A percentile compares a stretch with the other conserved stretches of the same genome.
These are phyloP conservation scores for Nannochloris sp. DNA, from an alignment of 139 green algal genomes.

Conservation along the genomic window DNA sequence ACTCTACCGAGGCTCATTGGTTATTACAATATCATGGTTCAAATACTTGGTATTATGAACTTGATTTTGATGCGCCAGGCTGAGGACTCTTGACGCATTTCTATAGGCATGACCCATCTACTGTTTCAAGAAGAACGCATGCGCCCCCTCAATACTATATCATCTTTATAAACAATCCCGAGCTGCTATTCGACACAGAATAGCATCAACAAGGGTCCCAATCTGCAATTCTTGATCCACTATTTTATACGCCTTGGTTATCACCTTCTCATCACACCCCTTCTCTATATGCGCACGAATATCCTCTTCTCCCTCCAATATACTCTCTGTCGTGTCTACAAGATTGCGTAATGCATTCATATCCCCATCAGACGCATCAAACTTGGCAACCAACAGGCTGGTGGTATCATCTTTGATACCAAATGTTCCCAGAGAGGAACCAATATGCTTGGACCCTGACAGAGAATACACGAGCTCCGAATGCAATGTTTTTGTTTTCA, in stretches of 20 bases:
- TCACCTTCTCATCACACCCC: constrained; percentile 4
- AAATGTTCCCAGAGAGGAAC: constrained; percentile 40
- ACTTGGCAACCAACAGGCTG: constrained; percentile 39
- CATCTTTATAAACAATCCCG: constrained; percentile 16
- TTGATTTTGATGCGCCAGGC: too few relatives aligned
- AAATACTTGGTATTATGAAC: too few relatives aligned
- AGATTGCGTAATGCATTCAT: constrained; percentile 13
- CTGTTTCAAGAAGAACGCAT: too few relatives aligned
- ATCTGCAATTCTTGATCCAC: constrained; percentile 32
- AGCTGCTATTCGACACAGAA: constrained; percentile 28
- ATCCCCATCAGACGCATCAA: constrained; percentile 41
- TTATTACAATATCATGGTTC: too few relatives aligned
- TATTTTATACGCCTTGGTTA: constrained; percentile 36
- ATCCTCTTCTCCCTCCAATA: constrained; percentile 7
- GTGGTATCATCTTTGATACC: constrained; percentile 34
- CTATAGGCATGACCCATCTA: too few relatives aligned
- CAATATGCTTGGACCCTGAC: constrained; percentile 47
- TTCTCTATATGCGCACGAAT: too few relatives aligned
- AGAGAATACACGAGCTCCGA: constrained; percentile 52
- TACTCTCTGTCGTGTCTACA: constrained; percentile 8
- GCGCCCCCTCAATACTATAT: too few relatives aligned
- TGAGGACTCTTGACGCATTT: too few relatives aligned
- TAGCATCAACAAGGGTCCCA: constrained; percentile 32
- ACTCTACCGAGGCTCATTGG: too few relatives aligned
- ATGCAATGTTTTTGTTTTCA: constrained; percentile 39